Conservation (phyloP, 257 asterid species). For the Pogostemon cablin region DNA sequence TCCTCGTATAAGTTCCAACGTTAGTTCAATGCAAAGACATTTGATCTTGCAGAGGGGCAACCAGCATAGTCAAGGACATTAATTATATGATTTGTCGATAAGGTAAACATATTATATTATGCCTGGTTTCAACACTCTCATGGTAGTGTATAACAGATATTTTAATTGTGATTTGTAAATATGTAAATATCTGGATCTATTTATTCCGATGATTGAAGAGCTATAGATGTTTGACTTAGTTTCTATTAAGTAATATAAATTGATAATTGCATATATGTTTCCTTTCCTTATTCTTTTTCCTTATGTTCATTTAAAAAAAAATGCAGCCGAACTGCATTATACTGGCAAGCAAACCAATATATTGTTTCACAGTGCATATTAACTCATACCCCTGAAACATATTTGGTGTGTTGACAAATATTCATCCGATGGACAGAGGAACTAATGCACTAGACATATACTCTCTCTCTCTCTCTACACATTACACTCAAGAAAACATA, state of each 20-base stretch:
- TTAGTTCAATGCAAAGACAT: slow-evolving; percentile 21
- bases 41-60: slow-evolving; percentile 77
- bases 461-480: slow-evolving; percentile 27
- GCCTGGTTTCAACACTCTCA: background rate
- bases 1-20: slow-evolving; percentile 9
- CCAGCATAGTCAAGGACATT: slow-evolving; percentile 83
- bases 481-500: background rate
- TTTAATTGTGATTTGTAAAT: background rate
- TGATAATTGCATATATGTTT: background rate
- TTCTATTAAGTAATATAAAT: background rate
- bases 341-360: slow-evolving; percentile 91
- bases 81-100: slow-evolving; percentile 84
- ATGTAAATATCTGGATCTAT: background rate
- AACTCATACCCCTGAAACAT: slow-evolving; percentile 45
- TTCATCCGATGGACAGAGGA: slow-evolving; percentile 96
- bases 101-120: slow-evolving; percentile 51
- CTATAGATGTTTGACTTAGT: slow-evolving; percentile 14
- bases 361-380: slow-evolving; percentile 43
- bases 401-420: slow-evolving; percentile 90
- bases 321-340: slow-evolving; percentile 85
- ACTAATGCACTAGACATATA: slow-evolving; percentile 85
- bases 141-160: background rate
- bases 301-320: background rate
- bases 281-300: background rate
- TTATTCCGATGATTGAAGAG: background rate